phyloP scores from a whole-genome alignment of 225 moss, liverwort and hornwort genomes.

The Bryoerythrophyllum caledonicum region DNA sequence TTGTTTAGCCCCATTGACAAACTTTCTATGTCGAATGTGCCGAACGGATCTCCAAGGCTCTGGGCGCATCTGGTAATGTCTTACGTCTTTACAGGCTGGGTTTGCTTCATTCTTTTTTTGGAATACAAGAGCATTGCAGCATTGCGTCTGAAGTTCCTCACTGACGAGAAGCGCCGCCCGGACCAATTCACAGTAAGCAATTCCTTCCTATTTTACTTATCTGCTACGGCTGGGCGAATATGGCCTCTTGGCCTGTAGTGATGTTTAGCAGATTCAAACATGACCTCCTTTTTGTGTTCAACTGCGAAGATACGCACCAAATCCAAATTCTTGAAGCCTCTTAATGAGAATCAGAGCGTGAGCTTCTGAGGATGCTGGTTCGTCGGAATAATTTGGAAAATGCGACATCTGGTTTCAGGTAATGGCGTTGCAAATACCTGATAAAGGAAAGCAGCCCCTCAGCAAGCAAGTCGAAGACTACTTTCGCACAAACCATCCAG shows the following conservation, averaged over 20 bases:
- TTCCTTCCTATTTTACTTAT: conserved; percentile 3
- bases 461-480: conserved; percentile 41
- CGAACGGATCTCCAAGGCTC: conserved; percentile 65
- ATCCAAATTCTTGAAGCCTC: background rate
- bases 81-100: conserved; percentile 84
- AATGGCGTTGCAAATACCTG: conserved; percentile 59
- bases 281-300: background rate
- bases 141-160: conserved; percentile 67
- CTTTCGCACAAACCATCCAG: conserved; percentile 50
- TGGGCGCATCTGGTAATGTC: conserved; percentile 90
- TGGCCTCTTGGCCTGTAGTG: background rate
- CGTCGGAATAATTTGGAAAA: background rate
- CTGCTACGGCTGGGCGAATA: background rate
- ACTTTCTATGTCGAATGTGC: conserved; percentile 84
- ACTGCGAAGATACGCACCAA: background rate
- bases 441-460: conserved; percentile 43
- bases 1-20: conserved; percentile 76
- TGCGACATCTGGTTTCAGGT: conserved; percentile 38
- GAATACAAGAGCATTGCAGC: conserved; percentile 64
- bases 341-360: background rate
- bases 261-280: background rate
- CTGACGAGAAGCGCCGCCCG: conserved; percentile 59
- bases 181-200: conserved; percentile 82
- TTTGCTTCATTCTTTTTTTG: conserved; percentile 61
- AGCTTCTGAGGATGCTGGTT: background rate